phyloP scores from a whole-genome alignment of 192 early-diverging fungal genomes.

The Coemansia furcata region DNA sequence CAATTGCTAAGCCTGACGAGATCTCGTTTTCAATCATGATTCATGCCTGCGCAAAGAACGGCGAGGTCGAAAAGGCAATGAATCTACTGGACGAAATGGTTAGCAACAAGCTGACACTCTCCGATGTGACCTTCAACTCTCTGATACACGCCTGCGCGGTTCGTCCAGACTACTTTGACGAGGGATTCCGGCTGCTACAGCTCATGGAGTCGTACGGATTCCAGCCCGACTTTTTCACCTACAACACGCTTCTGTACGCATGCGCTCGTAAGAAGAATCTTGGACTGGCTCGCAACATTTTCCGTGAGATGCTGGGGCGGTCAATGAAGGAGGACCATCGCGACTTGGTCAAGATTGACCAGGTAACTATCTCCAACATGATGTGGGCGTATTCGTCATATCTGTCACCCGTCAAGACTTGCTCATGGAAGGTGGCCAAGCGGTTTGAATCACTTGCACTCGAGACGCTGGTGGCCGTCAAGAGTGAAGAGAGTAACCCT shows the following conservation, averaged over 20 bases:
- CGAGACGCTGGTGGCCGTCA: constrained; percentile 36
- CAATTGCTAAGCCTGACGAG: constrained; percentile 75
- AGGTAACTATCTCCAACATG: constrained; percentile 65
- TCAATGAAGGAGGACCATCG: constrained; percentile 36
- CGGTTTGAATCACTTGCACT: constrained; percentile 26
- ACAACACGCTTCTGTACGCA: constrained; percentile 76
- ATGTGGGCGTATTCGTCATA: constrained; percentile 66
- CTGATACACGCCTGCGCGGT: constrained; percentile 81
- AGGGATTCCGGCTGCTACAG: constrained; percentile 74
- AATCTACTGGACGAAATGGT: constrained; percentile 91
- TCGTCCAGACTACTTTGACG: constrained; percentile 79
- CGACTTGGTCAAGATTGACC: constrained; percentile 57
- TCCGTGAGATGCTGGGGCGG: constrained; percentile 57
- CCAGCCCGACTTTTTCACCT: constrained; percentile 73
- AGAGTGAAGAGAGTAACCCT: constrained; percentile 5
- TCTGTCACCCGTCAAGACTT: constrained; percentile 33
- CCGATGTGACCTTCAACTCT: constrained; percentile 83
- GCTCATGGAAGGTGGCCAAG: constrained; percentile 40
- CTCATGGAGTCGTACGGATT: constrained; percentile 87
- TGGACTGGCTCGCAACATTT: constrained; percentile 62
- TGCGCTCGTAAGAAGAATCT: constrained; percentile 76
- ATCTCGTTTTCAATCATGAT: constrained; percentile 88
- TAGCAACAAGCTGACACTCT: constrained; percentile 63
- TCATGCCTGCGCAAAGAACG: constrained; percentile 79
- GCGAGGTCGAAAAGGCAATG: constrained; percentile 86